Conservation (phyloP, 176 grass and related monocot genomes). For the Phoenix dactylifera region DNA sequence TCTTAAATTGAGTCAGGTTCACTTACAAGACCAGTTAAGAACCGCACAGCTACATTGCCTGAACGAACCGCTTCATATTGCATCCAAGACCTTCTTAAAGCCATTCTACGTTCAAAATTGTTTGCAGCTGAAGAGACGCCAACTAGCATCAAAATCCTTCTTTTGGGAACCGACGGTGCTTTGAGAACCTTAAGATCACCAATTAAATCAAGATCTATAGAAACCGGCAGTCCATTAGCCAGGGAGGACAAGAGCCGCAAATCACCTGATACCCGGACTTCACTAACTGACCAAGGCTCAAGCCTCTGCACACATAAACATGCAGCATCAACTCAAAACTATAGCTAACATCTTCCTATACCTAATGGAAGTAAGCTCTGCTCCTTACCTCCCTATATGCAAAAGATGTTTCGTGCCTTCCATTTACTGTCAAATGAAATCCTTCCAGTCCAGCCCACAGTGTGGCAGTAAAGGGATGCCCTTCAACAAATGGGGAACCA, state of each 20-base stretch:
- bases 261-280: slow-evolving; percentile 60
- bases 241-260: slow-evolving; percentile 58
- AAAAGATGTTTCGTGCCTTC: slow-evolving; percentile 74
- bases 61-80: slow-evolving; percentile 74
- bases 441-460: slow-evolving; percentile 68
- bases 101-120: slow-evolving; percentile 88
- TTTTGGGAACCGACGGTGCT: slow-evolving; percentile 47
- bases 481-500: slow-evolving; percentile 50
- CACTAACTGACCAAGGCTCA: slow-evolving; percentile 78
- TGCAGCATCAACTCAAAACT: background rate
- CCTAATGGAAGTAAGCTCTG: too few species aligned
- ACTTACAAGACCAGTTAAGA: slow-evolving; percentile 95
- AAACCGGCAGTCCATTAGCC: slow-evolving; percentile 66
- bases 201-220: slow-evolving; percentile 46
- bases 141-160: slow-evolving; percentile 44
- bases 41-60: slow-evolving; percentile 62
- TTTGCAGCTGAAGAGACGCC: slow-evolving; percentile 86
- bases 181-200: slow-evolving; percentile 41
- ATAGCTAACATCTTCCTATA: too few species aligned
- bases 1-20: background rate
- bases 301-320: slow-evolving; percentile 31
- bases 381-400: slow-evolving; percentile 60
- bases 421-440: slow-evolving; percentile 86
- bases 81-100: slow-evolving; percentile 82
- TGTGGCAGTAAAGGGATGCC: slow-evolving; percentile 67